Evolutionary conservation across 306 rosid genomes (phyloP).

Genomic region (Acacia acuminata): DNA sequence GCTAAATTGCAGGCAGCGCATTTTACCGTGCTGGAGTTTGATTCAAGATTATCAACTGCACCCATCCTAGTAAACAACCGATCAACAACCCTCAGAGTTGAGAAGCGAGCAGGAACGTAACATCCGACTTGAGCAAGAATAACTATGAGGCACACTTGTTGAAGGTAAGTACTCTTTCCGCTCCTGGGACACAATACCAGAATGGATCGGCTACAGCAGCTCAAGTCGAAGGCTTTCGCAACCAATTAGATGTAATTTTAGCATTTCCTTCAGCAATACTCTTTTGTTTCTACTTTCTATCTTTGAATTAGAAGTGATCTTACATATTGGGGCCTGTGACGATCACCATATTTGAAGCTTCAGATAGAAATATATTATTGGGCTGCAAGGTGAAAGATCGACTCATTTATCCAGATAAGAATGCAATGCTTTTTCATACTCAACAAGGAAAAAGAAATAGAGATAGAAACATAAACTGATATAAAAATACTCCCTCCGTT

Average conservation of each 20-base stretch:
- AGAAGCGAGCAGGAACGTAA: slow-evolving; percentile 89
- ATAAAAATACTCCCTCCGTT: not conserved
- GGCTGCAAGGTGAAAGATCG: slow-evolving; percentile 61
- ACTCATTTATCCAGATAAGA: slow-evolving; percentile 14
- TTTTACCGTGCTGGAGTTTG: slow-evolving; percentile 93
- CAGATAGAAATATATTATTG: slow-evolving; percentile 81
- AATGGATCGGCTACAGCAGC: not conserved
- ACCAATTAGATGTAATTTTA: slow-evolving; percentile 9
- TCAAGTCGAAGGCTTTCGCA: not conserved
- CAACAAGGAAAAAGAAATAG: not conserved
- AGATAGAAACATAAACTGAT: not conserved
- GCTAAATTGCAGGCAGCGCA: slow-evolving; percentile 13
- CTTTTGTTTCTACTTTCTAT: not conserved
- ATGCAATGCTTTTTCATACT: slow-evolving; percentile 21
- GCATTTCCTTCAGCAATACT: not conserved
- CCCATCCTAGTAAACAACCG: slow-evolving; percentile 99
- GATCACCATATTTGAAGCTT: slow-evolving; percentile 94
- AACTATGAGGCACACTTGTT: slow-evolving; percentile 89
- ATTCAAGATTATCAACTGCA: slow-evolving; percentile 86
- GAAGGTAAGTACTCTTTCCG: slow-evolving; percentile 97
- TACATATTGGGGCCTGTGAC: slow-evolving; percentile 97
- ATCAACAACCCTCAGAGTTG: slow-evolving; percentile 83
- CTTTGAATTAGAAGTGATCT: slow-evolving; percentile 34
- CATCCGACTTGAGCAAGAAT: slow-evolving; percentile 98
- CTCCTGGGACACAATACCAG: slow-evolving; percentile 58